Conservation (phyloP, 805 yeast genomes). For the Kockiozyma suomiensis region DNA sequence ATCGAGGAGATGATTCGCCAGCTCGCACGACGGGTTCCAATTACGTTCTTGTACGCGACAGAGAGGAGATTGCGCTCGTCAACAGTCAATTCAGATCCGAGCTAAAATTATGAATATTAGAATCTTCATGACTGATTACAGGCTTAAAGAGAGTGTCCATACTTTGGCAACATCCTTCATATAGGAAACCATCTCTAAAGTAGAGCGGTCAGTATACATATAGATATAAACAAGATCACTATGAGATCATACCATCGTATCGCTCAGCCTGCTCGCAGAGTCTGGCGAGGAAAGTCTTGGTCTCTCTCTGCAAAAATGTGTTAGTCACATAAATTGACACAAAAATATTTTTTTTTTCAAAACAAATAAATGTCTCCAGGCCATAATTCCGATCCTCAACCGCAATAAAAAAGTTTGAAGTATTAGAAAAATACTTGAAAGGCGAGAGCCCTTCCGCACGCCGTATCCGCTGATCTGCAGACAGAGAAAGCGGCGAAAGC, state of each 20-base stretch:
- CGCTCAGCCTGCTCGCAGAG: slow-evolving; percentile 99
- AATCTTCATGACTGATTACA: neutral
- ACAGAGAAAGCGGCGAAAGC: too few species aligned
- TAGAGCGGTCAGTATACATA: neutral
- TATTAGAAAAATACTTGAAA: too few species aligned
- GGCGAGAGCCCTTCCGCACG: too few species aligned
- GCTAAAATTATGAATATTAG: slow-evolving; percentile 4
- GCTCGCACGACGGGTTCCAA: slow-evolving; percentile 99
- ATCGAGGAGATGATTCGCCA: slow-evolving; percentile 99
- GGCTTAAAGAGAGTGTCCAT: neutral
- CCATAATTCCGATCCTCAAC: too few species aligned
- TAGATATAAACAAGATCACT: neutral
- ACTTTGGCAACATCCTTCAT: slow-evolving; percentile 73
- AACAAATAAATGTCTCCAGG: neutral
- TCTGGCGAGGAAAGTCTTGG: slow-evolving; percentile 96
- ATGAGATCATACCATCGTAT: slow-evolving; percentile 59
- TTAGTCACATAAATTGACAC: neutral
- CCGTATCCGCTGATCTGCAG: too few species aligned
- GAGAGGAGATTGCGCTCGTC: slow-evolving; percentile 97
- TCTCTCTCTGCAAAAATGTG: slow-evolving; percentile 60
- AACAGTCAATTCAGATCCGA: slow-evolving; percentile 76
- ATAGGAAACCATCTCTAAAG: slow-evolving; percentile 91
- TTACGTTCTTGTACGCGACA: slow-evolving; percentile 97
- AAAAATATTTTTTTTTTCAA: neutral
- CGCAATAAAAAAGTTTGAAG: too few species aligned